Percentiles rank a stretch among this genome's conserved stretches.
phyloP scores from a whole-genome alignment of 208 protist species.

The Herpetomonas samuelpessoai region DNA sequence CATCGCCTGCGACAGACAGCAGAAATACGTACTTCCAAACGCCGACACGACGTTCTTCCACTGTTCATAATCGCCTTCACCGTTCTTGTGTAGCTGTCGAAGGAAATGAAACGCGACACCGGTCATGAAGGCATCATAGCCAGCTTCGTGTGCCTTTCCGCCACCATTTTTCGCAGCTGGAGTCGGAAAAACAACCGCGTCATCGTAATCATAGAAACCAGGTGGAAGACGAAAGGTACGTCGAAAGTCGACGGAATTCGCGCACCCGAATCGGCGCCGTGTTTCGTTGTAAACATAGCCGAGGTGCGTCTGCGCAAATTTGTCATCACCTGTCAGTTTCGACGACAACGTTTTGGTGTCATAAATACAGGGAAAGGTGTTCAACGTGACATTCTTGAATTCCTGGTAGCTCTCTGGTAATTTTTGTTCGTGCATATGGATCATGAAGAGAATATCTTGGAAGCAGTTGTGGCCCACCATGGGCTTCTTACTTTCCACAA shows the following conservation, averaged over 20 bases:
- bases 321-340: constrained; percentile 9
- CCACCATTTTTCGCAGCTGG: too few species aligned
- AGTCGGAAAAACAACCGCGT: constrained; percentile 13
- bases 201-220: constrained; percentile 59
- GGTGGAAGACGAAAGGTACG: constrained; percentile 29
- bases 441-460: constrained; percentile 83
- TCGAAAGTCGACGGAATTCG: constrained; percentile 6
- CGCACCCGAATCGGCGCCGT: constrained; percentile 11
- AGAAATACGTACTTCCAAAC: constrained; percentile 40
- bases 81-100: constrained; percentile 10
- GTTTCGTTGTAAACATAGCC: constrained; percentile 37
- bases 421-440: constrained; percentile 60
- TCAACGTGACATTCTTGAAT: constrained; percentile 42
- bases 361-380: constrained; percentile 44
- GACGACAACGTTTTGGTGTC: constrained; percentile 70
- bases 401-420: constrained; percentile 41
- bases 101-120: constrained; percentile 43
- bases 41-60: constrained; percentile 48
- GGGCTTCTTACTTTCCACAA: constrained; percentile 59
- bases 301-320: constrained; percentile 29
- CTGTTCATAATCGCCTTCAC: constrained; percentile 4
- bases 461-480: constrained; percentile 82
- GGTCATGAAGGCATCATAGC: constrained; percentile 81
- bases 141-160: constrained; percentile 58
- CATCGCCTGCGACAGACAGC: constrained; percentile 3